Conservation (phyloP, 768 basidiomycete genomes). For the Cantharellus cinnabarinus region DNA sequence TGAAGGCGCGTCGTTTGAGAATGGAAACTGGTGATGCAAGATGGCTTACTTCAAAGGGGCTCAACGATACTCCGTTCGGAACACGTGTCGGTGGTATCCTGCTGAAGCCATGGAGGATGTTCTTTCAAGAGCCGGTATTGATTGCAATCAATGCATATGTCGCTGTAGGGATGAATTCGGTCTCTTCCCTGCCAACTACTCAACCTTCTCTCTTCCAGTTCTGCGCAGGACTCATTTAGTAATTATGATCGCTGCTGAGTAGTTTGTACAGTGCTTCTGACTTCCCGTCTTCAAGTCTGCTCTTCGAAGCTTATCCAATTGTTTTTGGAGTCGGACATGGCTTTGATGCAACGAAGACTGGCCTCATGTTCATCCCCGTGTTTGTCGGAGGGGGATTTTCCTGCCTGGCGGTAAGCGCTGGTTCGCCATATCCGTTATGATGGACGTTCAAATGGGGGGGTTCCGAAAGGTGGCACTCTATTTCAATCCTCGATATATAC, state of each 20-base stretch:
- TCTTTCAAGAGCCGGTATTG: slow-evolving; percentile 14
- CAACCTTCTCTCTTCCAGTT: slow-evolving; percentile 16
- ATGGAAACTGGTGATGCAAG: slow-evolving; percentile 12
- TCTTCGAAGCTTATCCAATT: slow-evolving; percentile 17
- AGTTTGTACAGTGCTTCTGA: background rate
- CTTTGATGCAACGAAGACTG: slow-evolving; percentile 12
- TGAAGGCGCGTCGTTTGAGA: slow-evolving; percentile 9
- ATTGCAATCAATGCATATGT: slow-evolving; percentile 10
- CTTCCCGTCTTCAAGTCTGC: slow-evolving; percentile 9
- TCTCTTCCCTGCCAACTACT: slow-evolving; percentile 15
- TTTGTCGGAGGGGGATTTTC: slow-evolving; percentile 7
- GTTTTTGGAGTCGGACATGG: slow-evolving; percentile 14
- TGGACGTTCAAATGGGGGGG: background rate
- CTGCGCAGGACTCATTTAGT: slow-evolving; percentile 9
- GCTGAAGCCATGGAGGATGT: slow-evolving; percentile 11
- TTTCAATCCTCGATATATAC: slow-evolving; percentile 18
- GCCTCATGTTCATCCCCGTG: slow-evolving; percentile 13
- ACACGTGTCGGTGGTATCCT: slow-evolving; percentile 7
- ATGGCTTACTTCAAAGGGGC: background rate
- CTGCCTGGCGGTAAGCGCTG: background rate
- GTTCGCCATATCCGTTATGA: background rate
- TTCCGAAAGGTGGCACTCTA: slow-evolving; percentile 9
- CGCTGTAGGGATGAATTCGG: slow-evolving; percentile 8
- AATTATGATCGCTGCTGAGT: too few relatives aligned
- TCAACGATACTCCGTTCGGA: background rate